Evolutionary conservation across 106 monocot genomes (phyloP), one percentile per base, ranked within the genome.

Genomic region (Vanilla planifolia): DNA sequence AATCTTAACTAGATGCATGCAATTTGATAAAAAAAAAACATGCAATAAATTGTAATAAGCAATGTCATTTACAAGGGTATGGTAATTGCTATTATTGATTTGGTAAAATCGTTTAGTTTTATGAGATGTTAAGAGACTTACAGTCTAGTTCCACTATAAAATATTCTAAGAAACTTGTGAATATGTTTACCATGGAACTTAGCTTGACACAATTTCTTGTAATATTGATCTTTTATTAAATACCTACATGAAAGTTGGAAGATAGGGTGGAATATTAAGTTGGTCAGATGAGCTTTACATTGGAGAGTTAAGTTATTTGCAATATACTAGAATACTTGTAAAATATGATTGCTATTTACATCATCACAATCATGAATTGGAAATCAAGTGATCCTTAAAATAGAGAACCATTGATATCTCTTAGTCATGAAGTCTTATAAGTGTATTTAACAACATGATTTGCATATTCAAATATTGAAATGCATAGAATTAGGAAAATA

Each of bases 131-230:
- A 43, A 81, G 77, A 69, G 59, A 16, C 35, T 68, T 77, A 40
- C 11, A 20, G 3, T 52, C 42, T 13, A 66, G 64, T 21, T 33
- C 68, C 19, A 37, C 77, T 15, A 17, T 73, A 19, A 67, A 77
- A 65, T 81, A 65, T 59, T 60, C 50, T 42, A 29, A 73, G 52
- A 82, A 89, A 73, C 73, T 93, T 70, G 74, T 77, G 24, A 70
- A 77, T 9, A 89, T 89, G 81, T 89, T 93, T 67, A 25, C 55
- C 1, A 55, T 66, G 64, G 93, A 93, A 71, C 62, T 93, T 57
- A 63, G 48, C 60, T 68, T 85, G 63, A 93, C 89, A 89, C 67
- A 89, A 22, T 68, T 94, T 53, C 68, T 89, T 75, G 72, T 94
- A 27, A 35, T 78, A 20, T n/a, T n/a, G 72, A 70, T 48, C 67